Conservation (phyloP, 2,329 filamentous ascomycete genomes). For the Fusarium chaquense region DNA sequence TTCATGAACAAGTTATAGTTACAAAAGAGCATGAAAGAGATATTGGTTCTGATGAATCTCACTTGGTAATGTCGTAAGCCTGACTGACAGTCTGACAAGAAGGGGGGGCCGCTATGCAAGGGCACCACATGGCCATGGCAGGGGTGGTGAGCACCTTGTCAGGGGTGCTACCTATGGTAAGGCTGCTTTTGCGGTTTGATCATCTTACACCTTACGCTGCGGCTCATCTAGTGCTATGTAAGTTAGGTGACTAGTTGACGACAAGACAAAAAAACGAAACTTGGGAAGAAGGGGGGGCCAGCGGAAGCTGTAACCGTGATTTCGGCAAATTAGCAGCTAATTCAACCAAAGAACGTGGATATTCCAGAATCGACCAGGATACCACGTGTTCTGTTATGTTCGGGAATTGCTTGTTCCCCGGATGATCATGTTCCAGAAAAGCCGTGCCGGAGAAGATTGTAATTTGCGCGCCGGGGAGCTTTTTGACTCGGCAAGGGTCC, state of each 20-base stretch:
- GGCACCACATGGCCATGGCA: constrained; percentile 38
- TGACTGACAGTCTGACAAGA: constrained; percentile 2
- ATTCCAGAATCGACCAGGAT: constrained; percentile 1
- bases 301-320: not conserved
- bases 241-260: not conserved
- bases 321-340: not conserved
- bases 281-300: no score
- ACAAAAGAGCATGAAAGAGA: not conserved
- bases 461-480: constrained; percentile 12
- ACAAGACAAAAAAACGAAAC: not conserved
- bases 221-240: not conserved
- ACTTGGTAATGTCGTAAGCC: constrained; percentile 7
- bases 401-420: constrained; percentile 24
- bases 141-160: constrained; percentile 30
- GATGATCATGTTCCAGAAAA: constrained; percentile 6
- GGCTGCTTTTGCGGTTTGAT: constrained; percentile 6
- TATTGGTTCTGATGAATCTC: not conserved
- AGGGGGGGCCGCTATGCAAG: constrained; percentile 22
- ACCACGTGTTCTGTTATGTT: constrained; percentile 12
- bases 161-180: constrained; percentile 8
- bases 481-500: constrained; percentile 29
- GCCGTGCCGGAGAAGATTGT: constrained; percentile 2
- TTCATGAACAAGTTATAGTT: constrained; percentile 15
- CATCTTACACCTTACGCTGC: constrained; percentile 1
- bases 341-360: not conserved